Evolutionary conservation across 176 grass and related monocot species (phyloP), one percentile per base, ranked within the genome.

Genomic region (Pontederia paniculata): DNA sequence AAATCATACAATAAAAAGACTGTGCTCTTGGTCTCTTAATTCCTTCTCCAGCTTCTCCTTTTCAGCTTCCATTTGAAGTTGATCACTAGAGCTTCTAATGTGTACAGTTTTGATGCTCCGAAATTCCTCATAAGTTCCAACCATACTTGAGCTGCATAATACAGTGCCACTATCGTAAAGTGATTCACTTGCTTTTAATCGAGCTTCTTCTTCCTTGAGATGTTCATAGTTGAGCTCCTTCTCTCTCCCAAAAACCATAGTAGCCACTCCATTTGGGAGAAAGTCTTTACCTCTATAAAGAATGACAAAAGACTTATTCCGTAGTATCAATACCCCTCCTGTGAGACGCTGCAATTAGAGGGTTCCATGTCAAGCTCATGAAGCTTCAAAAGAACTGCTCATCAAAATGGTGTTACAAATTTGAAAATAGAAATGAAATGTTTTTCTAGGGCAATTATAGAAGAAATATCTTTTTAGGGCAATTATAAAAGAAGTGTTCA

Each of bases 221-320:
- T 90, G 93, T 67, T 79, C 63, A 47, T 67, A 77, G 70, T 77
- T 37, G 47, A 97, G 65, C 67, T 70, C 46, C 25, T 73, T 68
- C 55, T 97, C 86, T 70, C 73, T 74, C 57, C 77, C 45, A 74
- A 75, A 72, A 70, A 91, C 67, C 60, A 50, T 63, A 63, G 67
- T 56, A 49, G 73, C 73, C 63, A 97, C 77, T 50, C 71, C 70
- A 77, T 65, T 51, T 14, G 93, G 78, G 57, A 97, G 78, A 73
- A 97, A 91, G 81, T 91, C 93, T 55, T 97, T 97, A 25, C 93
- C 86, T 88, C 93, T 84, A 71, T 91, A 97, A 53, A 97, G 66
- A 75, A 97, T 88, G 70, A 91, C 80, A 31, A 88, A 88, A 81
- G 73, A 71, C 15, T 84, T 97, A 70, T 97, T 91, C 77, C 93